Evolutionary conservation across 2,329 filamentous ascomycete species (phyloP).

Genomic region (Coniochaeta sp.): DNA sequence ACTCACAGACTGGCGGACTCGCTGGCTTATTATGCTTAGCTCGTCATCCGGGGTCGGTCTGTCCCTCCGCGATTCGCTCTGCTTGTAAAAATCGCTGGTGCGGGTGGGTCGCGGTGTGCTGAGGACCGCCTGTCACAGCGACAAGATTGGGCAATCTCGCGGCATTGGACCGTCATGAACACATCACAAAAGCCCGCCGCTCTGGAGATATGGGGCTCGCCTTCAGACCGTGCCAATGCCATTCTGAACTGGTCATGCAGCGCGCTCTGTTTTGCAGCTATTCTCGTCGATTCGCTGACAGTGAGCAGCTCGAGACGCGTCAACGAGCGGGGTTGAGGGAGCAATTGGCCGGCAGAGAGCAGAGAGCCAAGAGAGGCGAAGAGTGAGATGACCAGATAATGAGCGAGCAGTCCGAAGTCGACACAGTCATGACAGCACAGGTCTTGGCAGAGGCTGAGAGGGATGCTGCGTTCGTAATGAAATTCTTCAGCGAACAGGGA

Average conservation of each 20-base stretch:
- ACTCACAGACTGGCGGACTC: too few species aligned
- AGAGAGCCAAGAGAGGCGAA: not conserved
- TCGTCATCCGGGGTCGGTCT: not conserved
- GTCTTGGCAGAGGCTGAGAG: not conserved
- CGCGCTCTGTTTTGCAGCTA: slow-evolving; percentile 1
- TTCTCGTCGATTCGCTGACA: not conserved
- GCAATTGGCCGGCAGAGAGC: not conserved
- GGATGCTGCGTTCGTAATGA: not conserved
- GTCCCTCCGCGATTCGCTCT: slow-evolving; percentile 18
- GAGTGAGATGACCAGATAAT: not conserved
- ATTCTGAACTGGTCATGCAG: not conserved
- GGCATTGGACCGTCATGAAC: slow-evolving; percentile 25
- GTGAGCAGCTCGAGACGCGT: not conserved
- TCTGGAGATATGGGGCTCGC: not conserved
- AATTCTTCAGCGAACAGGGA: not conserved
- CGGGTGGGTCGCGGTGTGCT: slow-evolving; percentile 9
- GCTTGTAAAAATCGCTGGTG: not conserved
- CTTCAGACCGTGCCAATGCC: not conserved
- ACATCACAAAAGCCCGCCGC: slow-evolving; percentile 6
- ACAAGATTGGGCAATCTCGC: slow-evolving; percentile 19
- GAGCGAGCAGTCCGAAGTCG: not conserved
- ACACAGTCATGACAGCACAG: too few species aligned
- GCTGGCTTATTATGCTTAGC: too few species aligned
- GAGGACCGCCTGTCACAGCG: slow-evolving; percentile 19
- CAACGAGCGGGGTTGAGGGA: not conserved